Evolutionary conservation across 805 yeast species (phyloP).

Genomic region (Starmerella ratchasimensis): DNA sequence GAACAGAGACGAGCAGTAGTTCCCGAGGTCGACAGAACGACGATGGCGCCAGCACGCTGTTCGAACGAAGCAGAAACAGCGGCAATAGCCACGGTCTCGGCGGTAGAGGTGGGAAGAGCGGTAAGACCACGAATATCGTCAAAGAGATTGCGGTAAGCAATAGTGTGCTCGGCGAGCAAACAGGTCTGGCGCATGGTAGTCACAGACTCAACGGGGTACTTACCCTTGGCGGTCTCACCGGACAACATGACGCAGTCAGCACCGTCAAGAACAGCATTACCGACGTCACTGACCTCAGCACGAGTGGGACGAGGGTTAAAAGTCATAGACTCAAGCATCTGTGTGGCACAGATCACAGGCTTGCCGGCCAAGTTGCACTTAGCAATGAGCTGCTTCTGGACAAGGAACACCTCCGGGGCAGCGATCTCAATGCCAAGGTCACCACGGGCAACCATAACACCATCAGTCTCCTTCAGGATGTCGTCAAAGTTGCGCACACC

Average conservation of each 20-base stretch:
- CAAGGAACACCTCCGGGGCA: slow-evolving; percentile 96
- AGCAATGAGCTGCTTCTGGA: slow-evolving; percentile 97
- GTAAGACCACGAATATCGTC: slow-evolving; percentile 81
- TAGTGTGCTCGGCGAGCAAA: slow-evolving; percentile 90
- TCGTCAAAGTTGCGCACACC: slow-evolving; percentile 99
- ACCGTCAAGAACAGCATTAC: slow-evolving; percentile 97
- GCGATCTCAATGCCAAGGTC: slow-evolving; percentile 99
- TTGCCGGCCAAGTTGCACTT: slow-evolving; percentile 98
- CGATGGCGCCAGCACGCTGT: slow-evolving; percentile 92
- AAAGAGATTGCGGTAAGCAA: slow-evolving; percentile 69
- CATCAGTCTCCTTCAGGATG: slow-evolving; percentile 86
- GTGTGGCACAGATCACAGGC: slow-evolving; percentile 99
- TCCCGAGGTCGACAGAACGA: slow-evolving; percentile 91
- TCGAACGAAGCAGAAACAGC: slow-evolving; percentile 94
- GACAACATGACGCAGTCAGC: slow-evolving; percentile 99
- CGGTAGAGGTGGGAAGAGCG: slow-evolving; percentile 76
- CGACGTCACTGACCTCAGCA: slow-evolving; percentile 98
- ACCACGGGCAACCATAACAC: slow-evolving; percentile 99
- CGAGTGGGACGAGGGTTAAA: slow-evolving; percentile 99
- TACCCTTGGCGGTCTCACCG: slow-evolving; percentile 99
- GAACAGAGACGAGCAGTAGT: slow-evolving; percentile 89
- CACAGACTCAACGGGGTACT: slow-evolving; percentile 95
- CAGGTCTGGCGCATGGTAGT: slow-evolving; percentile 98
- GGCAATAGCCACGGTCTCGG: slow-evolving; percentile 94
- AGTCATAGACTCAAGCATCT: slow-evolving; percentile 99